Evolutionary conservation across 2,329 filamentous ascomycete species (phyloP), one percentile per base, ranked within the genome.

Genomic region (Pseudogymnoascus sp.): DNA sequence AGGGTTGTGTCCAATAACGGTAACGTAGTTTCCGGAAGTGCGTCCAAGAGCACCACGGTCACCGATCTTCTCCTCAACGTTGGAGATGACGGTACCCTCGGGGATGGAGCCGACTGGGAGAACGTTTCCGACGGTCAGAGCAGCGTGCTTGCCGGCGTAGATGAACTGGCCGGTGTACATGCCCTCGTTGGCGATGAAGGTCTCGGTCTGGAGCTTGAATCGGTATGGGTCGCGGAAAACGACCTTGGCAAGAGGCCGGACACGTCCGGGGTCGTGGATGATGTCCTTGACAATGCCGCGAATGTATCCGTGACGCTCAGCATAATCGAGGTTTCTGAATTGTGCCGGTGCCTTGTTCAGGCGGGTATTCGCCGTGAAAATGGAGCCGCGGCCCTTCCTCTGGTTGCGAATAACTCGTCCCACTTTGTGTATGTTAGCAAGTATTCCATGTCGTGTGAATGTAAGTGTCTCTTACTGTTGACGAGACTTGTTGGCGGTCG

Each of bases 151-250:
- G 79, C 95, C 95, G 78, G 93, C 95, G 83, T 99, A 99, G 89
- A 99, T 92, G 87, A 99, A 99, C 83, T 99, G 95, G 79, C 95
- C 95, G 72, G 95, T 97, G 91, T 97, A 99, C 93, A 97, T 97
- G 84, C 95, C 95, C 86, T 97, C 95, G 84, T 97, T 99, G 82
- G 95, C 95, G 78, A 99, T 99, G 89, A 99, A 97, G 73, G 95
- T 99, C 89, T 99, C 93, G 80, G 89, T 93, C 79, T 92, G 83
- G 79, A 93, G 88, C 88, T 96, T 96, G 90, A 91, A 97, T 81
- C 88, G 87, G 89, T 99, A 99, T 75, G 95, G 92, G 82, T 96
- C 90, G 75, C 95, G 93, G 91, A 99, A 99, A 74, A 87, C 83
- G 76, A 99, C 93, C 82, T 91, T 91, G 79, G 95, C 95, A 77